These are phyloP conservation scores for Citrus sinensis DNA, from an alignment of 345 rosid species.

Conservation along the genomic window DVS_A1.0 CM039163.1:1115501-1116000, in stretches of 20 bases:
- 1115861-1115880: constrained; percentile 15
- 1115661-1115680: not conserved
- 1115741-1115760: constrained; percentile 17
- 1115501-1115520: not conserved
- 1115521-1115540: too few species aligned
- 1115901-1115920: not conserved
- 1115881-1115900: not conserved
- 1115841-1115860: constrained; percentile 3
- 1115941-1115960: not conserved
- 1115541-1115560: not conserved
- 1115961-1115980: constrained; percentile 17
- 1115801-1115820: constrained; percentile 30
- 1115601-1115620: not conserved
- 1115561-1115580: too few species aligned
- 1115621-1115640: not conserved
- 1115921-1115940: not conserved
- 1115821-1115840: constrained; percentile 42
- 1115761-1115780: constrained; percentile 25
- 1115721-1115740: constrained; percentile 51
- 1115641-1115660: not conserved
- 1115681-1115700: not conserved
- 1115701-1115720: not conserved
- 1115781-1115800: constrained; percentile 30
- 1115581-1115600: not conserved
- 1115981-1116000: constrained; percentile 14